These are phyloP conservation scores for Cordyceps tenuipes DNA, from an alignment of 2,329 filamentous ascomycete species.

Conservation along the genomic window DNA sequence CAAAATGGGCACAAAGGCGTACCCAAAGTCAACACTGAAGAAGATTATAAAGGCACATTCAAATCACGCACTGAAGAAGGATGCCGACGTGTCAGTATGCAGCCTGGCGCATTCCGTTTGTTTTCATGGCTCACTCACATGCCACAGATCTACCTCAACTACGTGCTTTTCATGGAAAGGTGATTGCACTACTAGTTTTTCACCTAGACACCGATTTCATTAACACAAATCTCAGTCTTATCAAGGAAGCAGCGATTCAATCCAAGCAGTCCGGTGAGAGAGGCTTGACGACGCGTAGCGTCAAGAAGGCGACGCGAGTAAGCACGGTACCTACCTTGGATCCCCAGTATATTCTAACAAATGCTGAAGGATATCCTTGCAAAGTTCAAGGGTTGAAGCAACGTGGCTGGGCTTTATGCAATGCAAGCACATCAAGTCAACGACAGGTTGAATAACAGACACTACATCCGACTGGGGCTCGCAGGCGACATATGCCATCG, in stretches of 20 bases:
- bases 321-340: slow-evolving; percentile 21
- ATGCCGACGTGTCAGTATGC: slow-evolving; percentile 73
- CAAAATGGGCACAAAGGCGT: slow-evolving; percentile 56
- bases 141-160: slow-evolving; percentile 73
- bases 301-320: slow-evolving; percentile 71
- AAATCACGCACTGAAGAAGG: slow-evolving; percentile 70
- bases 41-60: slow-evolving; percentile 88
- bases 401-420: not conserved
- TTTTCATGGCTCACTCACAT: slow-evolving; percentile 22
- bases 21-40: slow-evolving; percentile 76
- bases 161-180: slow-evolving; percentile 71
- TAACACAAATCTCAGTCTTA: slow-evolving; percentile 42
- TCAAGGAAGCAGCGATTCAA: slow-evolving; percentile 72
- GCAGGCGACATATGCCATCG: not conserved
- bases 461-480: not conserved
- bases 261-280: slow-evolving; percentile 67
- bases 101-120: slow-evolving; percentile 16
- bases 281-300: slow-evolving; percentile 63
- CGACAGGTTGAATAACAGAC: not conserved
- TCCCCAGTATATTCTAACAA: not conserved
- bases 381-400: slow-evolving; percentile 57
- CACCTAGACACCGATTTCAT: not conserved
- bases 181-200: slow-evolving; percentile 22
- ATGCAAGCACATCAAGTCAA: not conserved
- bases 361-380: slow-evolving; percentile 49